phyloP scores from a whole-genome alignment of 2,329 filamentous ascomycete genomes.

The Apiospora phragmitis region DNA sequence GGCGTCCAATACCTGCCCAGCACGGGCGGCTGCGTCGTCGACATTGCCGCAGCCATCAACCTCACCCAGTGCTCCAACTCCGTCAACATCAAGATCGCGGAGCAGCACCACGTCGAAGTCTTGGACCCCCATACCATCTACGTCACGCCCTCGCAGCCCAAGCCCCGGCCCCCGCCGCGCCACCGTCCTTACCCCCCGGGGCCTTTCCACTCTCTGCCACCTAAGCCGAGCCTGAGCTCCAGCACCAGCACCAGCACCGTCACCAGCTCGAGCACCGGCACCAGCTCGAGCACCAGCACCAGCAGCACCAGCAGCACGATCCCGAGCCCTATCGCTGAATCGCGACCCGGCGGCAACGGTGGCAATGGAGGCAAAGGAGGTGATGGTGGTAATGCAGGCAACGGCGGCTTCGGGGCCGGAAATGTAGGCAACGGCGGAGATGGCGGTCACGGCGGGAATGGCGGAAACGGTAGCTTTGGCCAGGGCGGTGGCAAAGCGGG shows the following conservation, averaged over 20 bases:
- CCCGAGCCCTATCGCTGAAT: neutral
- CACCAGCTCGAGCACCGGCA: too few relatives aligned
- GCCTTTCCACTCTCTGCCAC: neutral
- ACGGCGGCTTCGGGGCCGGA: neutral
- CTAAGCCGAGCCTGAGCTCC: neutral
- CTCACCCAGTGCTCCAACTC: slow-evolving; percentile 23
- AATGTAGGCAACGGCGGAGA: neutral
- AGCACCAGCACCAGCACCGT: too few relatives aligned
- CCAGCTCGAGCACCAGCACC: too few relatives aligned
- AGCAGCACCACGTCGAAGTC: slow-evolving; percentile 22
- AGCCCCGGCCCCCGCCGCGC: neutral
- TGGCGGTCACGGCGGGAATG: neutral
- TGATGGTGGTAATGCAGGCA: neutral
- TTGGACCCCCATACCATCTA: slow-evolving; percentile 25
- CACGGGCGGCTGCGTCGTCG: slow-evolving; percentile 27
- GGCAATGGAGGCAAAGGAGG: slow-evolving; percentile 12
- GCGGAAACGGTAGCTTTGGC: neutral
- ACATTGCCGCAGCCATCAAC: slow-evolving; percentile 23
- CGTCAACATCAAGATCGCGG: slow-evolving; percentile 27
- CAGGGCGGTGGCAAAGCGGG: neutral
- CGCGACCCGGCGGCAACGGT: neutral
- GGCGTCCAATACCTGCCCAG: slow-evolving; percentile 22
- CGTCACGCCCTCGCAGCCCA: slow-evolving; percentile 21
- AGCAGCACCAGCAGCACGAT: too few relatives aligned
- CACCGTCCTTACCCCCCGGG: neutral